These are phyloP conservation scores for Trichoderma brevicompactum DNA, from an alignment of 2,329 filamentous ascomycete species.

Conservation along the genomic window DNA sequence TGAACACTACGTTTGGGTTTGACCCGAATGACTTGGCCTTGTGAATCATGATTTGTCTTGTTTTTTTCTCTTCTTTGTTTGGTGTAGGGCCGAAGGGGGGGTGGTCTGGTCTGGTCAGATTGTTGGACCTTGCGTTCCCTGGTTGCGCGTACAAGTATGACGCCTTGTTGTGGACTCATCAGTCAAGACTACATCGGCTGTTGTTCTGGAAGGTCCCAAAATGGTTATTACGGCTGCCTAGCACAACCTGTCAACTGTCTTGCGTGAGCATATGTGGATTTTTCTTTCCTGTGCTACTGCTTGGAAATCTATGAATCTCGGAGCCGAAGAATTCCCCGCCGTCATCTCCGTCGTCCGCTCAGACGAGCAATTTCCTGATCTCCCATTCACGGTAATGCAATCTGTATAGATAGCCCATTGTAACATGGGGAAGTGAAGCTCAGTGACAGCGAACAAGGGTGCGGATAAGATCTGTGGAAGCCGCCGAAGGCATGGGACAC, in stretches of 20 bases:
- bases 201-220: background rate
- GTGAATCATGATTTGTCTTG: background rate
- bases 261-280: background rate
- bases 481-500: background rate
- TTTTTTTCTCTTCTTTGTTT: background rate
- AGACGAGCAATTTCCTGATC: background rate
- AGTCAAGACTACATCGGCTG: background rate
- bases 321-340: background rate
- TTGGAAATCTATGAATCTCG: background rate
- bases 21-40: background rate
- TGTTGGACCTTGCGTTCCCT: background rate
- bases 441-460: conserved; percentile 4
- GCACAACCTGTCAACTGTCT: background rate
- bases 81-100: background rate
- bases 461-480: conserved; percentile 4
- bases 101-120: background rate
- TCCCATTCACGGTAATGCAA: background rate
- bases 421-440: background rate
- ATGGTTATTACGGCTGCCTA: background rate
- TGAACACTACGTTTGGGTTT: background rate
- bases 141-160: too few species aligned
- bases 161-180: background rate
- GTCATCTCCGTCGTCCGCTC: background rate
- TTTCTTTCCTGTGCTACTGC: background rate
- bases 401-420: background rate